These are phyloP conservation scores for Sarcodon sp. DNA, from an alignment of 768 basidiomycete species.

Conservation along the genomic window DNA sequence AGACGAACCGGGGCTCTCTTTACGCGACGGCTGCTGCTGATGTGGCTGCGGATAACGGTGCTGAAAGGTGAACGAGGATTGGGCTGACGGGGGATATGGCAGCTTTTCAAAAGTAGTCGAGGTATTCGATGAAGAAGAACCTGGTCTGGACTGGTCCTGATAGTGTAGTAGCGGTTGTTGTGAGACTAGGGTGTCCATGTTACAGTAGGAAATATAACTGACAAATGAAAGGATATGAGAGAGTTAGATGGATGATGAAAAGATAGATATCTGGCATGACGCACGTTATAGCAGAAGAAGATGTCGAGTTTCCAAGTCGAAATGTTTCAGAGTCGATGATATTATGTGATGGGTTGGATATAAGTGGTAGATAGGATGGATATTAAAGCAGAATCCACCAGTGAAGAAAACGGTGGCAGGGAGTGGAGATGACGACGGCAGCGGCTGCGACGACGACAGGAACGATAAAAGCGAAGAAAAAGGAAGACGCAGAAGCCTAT, in stretches of 20 bases:
- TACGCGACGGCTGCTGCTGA: constrained; percentile 1
- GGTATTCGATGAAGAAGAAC: neutral
- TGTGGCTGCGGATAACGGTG: constrained; percentile 1
- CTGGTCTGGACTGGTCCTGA: constrained; percentile 2
- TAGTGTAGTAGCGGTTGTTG: constrained; percentile 2
- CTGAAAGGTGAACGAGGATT: constrained; percentile 1
- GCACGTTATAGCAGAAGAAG: neutral
- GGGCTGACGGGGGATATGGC: constrained; percentile 3
- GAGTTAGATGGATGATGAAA: neutral
- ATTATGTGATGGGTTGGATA: neutral
- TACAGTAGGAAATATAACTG: constrained; percentile 4
- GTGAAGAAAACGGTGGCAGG: neutral
- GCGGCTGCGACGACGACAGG: neutral
- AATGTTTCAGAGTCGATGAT: neutral
- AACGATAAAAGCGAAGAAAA: neutral
- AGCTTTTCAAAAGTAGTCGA: neutral
- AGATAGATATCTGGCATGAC: neutral
- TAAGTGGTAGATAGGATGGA: neutral
- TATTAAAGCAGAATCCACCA: neutral
- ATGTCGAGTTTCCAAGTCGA: neutral
- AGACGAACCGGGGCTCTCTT: neutral
- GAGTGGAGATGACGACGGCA: neutral
- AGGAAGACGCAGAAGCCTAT: neutral
- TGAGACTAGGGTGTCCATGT: constrained; percentile 9
- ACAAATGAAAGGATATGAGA: neutral